phyloP scores from a whole-genome alignment of 2,329 filamentous ascomycete species.

The Rhynchosporium secalis region DNA sequence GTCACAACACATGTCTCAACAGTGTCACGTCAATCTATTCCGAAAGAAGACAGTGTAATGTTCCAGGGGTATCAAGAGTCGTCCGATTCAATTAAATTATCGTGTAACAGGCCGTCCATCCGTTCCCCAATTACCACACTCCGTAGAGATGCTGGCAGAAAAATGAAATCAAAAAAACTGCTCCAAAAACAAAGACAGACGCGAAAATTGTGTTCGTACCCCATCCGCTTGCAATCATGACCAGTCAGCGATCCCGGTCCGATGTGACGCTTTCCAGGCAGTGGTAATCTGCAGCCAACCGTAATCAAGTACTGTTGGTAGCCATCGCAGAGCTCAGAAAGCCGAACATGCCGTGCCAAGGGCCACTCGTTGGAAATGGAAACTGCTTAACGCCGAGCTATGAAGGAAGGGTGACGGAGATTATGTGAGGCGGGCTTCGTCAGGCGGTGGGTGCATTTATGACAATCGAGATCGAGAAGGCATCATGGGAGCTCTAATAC shows the following conservation, averaged over 20 bases:
- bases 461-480: not conserved
- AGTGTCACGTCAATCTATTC: not conserved
- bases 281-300: slow-evolving; percentile 15
- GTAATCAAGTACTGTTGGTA: slow-evolving; percentile 8
- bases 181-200: not conserved
- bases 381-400: slow-evolving; percentile 26
- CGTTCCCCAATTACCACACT: slow-evolving; percentile 20
- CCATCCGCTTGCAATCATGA: slow-evolving; percentile 6
- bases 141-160: slow-evolving; percentile 22
- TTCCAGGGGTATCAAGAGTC: slow-evolving; percentile 17
- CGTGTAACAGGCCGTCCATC: slow-evolving; percentile 15
- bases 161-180: slow-evolving; percentile 13
- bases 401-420: slow-evolving; percentile 19
- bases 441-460: slow-evolving; percentile 5
- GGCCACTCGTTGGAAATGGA: slow-evolving; percentile 5
- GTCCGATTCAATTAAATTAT: slow-evolving; percentile 24
- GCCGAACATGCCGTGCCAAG: slow-evolving; percentile 31
- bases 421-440: slow-evolving; percentile 26
- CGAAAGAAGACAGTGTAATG: not conserved
- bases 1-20: not conserved
- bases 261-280: not conserved
- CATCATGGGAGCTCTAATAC: slow-evolving; percentile 56
- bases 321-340: slow-evolving; percentile 1
- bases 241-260: slow-evolving; percentile 16
- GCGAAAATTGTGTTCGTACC: not conserved